phyloP scores from a whole-genome alignment of 2,329 filamentous ascomycete genomes.

The Calonectria ilicicola region DNA sequence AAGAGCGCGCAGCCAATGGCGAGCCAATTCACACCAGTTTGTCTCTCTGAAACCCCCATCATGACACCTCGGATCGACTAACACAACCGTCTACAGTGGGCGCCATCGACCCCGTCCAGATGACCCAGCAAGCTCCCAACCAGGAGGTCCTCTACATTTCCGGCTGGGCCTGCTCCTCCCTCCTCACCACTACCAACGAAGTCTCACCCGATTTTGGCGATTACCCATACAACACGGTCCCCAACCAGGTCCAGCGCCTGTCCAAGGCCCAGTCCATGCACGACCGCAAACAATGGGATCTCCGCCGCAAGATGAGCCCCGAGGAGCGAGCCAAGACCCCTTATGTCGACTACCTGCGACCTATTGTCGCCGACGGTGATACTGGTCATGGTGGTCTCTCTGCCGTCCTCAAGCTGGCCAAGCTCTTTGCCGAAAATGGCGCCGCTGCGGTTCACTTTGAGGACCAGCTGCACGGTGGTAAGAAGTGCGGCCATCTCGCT shows the following conservation, averaged over 20 bases:
- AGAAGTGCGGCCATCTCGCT: slow-evolving; percentile 97
- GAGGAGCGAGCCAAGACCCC: slow-evolving; percentile 81
- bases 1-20: slow-evolving; percentile 80
- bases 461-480: slow-evolving; percentile 96
- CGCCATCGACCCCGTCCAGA: slow-evolving; percentile 98
- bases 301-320: slow-evolving; percentile 79
- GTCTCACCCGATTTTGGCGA: slow-evolving; percentile 98
- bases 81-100: slow-evolving; percentile 72
- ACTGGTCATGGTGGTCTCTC: slow-evolving; percentile 95
- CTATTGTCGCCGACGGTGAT: slow-evolving; percentile 96
- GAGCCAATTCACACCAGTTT: slow-evolving; percentile 93
- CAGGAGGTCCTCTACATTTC: slow-evolving; percentile 97
- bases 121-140: slow-evolving; percentile 97
- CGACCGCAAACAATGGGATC: slow-evolving; percentile 94
- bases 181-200: slow-evolving; percentile 94
- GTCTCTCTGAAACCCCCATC: slow-evolving; percentile 40
- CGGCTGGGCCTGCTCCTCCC: slow-evolving; percentile 96
- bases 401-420: slow-evolving; percentile 94
- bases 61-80: slow-evolving; percentile 15
- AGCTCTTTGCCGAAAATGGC: slow-evolving; percentile 97
- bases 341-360: slow-evolving; percentile 91
- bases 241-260: slow-evolving; percentile 95
- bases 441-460: slow-evolving; percentile 98
- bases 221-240: slow-evolving; percentile 98
- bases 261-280: slow-evolving; percentile 98